These are phyloP conservation scores for Phytophthora podocarpi DNA, from an alignment of 352 stramenopile species.

Conservation along the genomic window DNA sequence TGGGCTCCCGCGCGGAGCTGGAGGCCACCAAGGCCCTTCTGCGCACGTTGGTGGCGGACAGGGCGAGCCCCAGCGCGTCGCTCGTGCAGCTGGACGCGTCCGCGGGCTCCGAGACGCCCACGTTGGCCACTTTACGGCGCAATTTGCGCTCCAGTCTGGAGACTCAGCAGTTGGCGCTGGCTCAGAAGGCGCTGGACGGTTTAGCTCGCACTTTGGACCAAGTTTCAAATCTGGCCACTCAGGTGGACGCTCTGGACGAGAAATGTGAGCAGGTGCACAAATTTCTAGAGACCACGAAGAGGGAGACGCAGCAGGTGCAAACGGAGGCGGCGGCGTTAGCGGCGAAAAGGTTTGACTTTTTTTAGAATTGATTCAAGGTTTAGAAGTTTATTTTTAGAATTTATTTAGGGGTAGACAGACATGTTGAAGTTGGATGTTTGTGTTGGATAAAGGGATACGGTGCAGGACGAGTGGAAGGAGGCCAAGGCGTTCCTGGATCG, in stretches of 20 bases:
- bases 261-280: constrained; percentile 55
- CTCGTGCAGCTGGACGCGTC: constrained; percentile 39
- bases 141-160: constrained; percentile 55
- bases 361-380: neutral
- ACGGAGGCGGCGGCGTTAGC: constrained; percentile 52
- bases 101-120: constrained; percentile 11
- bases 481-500: constrained; percentile 64
- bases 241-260: constrained; percentile 50
- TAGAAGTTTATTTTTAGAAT: constrained; percentile 8
- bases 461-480: constrained; percentile 55
- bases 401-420: too few relatives aligned
- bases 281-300: constrained; percentile 69
- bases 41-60: constrained; percentile 49
- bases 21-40: constrained; percentile 67
- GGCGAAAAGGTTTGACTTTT: constrained; percentile 39
- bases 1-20: constrained; percentile 63
- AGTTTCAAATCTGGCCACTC: constrained; percentile 36
- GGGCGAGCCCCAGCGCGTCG: constrained; percentile 4
- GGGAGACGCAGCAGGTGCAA: constrained; percentile 70
- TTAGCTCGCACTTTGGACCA: constrained; percentile 50
- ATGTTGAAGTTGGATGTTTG: constrained; percentile 16
- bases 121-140: constrained; percentile 48
- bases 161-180: constrained; percentile 56
- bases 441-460: constrained; percentile 37
- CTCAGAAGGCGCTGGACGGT: constrained; percentile 49